phyloP scores from a whole-genome alignment of 768 basidiomycete species.

The Pisolithus marmoratus region DNA sequence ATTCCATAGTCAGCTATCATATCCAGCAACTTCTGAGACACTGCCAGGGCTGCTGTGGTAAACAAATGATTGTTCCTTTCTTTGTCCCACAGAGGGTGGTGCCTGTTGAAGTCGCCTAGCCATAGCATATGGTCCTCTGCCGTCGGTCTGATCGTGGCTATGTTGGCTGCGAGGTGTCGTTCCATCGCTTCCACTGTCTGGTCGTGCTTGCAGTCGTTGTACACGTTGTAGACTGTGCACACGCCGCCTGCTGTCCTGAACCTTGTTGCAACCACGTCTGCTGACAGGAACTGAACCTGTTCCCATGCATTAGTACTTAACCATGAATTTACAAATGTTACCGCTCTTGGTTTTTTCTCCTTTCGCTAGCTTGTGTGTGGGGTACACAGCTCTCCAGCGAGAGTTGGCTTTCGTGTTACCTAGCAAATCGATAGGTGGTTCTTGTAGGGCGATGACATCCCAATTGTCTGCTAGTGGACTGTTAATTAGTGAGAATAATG shows the following conservation, averaged over 20 bases:
- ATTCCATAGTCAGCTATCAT: slow-evolving; percentile 22
- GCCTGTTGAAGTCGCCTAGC: slow-evolving; percentile 28
- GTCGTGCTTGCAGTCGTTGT: slow-evolving; percentile 8
- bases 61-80: slow-evolving; percentile 17
- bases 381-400: not conserved
- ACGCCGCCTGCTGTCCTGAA: not conserved
- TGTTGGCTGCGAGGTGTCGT: not conserved
- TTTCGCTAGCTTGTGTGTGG: not conserved
- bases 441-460: slow-evolving; percentile 3
- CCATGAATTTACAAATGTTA: slow-evolving; percentile 14
- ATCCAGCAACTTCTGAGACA: slow-evolving; percentile 22
- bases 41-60: slow-evolving; percentile 6
- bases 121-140: slow-evolving; percentile 10
- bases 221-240: slow-evolving; percentile 11
- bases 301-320: slow-evolving; percentile 18
- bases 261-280: slow-evolving; percentile 18
- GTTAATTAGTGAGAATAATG: slow-evolving; percentile 14
- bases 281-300: slow-evolving; percentile 11
- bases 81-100: slow-evolving; percentile 29
- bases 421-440: not conserved
- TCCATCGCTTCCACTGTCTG: not conserved
- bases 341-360: slow-evolving; percentile 4
- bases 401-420: not conserved
- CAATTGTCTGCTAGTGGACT: not conserved
- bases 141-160: not conserved